Percentiles rank a stretch among this genome's conserved stretches.
Conservation (phyloP, 768 basidiomycete species). For the Rhodotorula taiwanensis region DNA sequence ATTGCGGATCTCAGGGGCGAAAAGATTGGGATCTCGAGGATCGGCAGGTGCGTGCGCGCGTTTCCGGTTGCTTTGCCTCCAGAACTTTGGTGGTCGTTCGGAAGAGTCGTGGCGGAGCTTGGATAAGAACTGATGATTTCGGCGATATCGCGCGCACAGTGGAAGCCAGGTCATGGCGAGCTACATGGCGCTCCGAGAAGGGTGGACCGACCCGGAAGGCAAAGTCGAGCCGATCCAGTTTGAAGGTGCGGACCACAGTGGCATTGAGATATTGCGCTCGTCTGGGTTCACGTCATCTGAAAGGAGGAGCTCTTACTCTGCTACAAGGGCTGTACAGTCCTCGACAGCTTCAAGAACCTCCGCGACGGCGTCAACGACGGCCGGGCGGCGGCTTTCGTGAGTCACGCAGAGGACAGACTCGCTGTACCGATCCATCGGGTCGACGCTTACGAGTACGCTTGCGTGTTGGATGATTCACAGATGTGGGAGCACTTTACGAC, state of each 20-base stretch:
- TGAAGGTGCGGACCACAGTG: constrained; percentile 36
- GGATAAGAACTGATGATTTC: no score
- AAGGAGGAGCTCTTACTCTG: neutral
- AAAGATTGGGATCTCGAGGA: constrained; percentile 78
- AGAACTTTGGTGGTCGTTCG: no score
- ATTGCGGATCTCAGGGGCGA: constrained; percentile 72
- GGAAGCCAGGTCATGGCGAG: constrained; percentile 93
- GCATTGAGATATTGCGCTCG: no score
- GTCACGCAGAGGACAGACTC: no score
- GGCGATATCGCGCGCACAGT: constrained; percentile 44
- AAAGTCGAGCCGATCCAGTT: constrained; percentile 40
- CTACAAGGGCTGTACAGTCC: constrained; percentile 51
- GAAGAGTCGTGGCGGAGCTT: no score
- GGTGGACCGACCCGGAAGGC: constrained; percentile 54
- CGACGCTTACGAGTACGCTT: no score
- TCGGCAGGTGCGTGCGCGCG: constrained; percentile 65
- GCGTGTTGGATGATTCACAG: no score
- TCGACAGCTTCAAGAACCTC: constrained; percentile 66
- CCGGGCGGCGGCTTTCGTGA: constrained; percentile 74
- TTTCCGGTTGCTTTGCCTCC: no score
- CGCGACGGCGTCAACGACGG: constrained; percentile 82
- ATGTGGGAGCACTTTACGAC: constrained; percentile 57
- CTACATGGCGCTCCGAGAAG: constrained; percentile 82
- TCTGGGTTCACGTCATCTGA: no score
- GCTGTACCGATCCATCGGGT: no score